phyloP scores from a whole-genome alignment of 768 basidiomycete species.

The Trametes cinnabarina region DNA sequence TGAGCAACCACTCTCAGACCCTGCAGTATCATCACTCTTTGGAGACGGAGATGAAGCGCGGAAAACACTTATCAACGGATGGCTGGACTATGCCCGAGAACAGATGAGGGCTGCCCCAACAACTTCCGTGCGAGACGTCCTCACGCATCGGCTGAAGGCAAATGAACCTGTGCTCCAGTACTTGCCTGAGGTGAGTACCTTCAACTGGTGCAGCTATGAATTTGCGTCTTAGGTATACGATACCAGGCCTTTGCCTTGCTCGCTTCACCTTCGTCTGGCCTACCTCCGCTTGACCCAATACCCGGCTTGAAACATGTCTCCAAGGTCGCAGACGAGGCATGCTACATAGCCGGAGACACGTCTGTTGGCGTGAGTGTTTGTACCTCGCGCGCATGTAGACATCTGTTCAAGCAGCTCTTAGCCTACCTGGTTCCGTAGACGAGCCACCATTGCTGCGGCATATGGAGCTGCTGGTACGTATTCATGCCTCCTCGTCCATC shows the following conservation, averaged over 20 bases:
- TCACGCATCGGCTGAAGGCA: conserved; percentile 54
- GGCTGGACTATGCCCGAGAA: conserved; percentile 64
- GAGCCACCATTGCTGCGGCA: conserved; percentile 62
- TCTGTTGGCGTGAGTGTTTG: conserved; percentile 52
- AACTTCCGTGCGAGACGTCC: conserved; percentile 45
- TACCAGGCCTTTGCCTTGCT: conserved; percentile 71
- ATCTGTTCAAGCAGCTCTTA: conserved; percentile 26
- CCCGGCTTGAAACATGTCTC: conserved; percentile 62
- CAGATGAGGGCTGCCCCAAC: conserved; percentile 41
- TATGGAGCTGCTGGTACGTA: conserved; percentile 56
- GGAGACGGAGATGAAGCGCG: conserved; percentile 67
- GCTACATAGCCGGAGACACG: conserved; percentile 52
- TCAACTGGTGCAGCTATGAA: too few species aligned
- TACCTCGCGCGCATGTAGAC: background rate
- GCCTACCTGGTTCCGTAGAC: conserved; percentile 71
- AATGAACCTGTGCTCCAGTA: conserved; percentile 66
- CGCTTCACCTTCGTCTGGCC: conserved; percentile 46
- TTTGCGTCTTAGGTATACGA: background rate
- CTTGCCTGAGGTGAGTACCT: conserved; percentile 60
- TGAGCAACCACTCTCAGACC: conserved; percentile 61
- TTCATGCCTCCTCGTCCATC: background rate
- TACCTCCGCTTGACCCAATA: conserved; percentile 56
- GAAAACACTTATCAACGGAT: conserved; percentile 63
- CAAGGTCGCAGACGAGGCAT: conserved; percentile 68
- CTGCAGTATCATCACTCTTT: conserved; percentile 70